Evolutionary conservation across 768 basidiomycete species (phyloP), one percentile per base, ranked within the genome.

Genomic region (Imleria badia): DNA sequence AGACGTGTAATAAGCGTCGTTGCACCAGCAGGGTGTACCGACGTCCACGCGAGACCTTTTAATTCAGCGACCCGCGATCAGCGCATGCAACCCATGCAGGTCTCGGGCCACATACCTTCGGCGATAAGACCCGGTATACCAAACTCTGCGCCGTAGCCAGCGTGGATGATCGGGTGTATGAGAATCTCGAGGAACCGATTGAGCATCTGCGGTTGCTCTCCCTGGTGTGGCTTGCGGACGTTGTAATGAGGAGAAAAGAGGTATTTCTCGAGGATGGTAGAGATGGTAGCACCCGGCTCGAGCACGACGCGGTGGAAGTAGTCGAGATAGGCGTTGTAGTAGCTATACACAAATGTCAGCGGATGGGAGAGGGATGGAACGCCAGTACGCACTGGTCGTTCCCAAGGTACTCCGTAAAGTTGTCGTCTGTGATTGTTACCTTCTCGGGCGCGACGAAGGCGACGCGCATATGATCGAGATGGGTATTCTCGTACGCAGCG

Each of bases 61-160:
- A 43, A 56, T n/a, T 22, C 54, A 26, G 43, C 47, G 44, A 20
- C 4, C 20, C 17, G 13, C 5, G 40, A 56, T 39, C 19, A 48
- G 23, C 38, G 20, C 31, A 15, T 23, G 34, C 43, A 22, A 26
- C 4, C 6, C 22, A 6, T 5, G 29, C 15, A 29, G 34, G 3
- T 19, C 20, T 6, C 5, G 5, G 22, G 39, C 17, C 6, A 46
- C 46, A 11, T 29, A 84, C 87, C 86, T 75, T 89, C 87, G 4
- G 81, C 81, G 4, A 84, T 70, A 57, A 86, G 74, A 2, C 86
- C 87, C 12, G 78, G 79, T 33, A 88, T 48, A 14, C 78, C 78
- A 54, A 89, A 88, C 63, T 89, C 88, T 9, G 78, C 67, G 2
- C 85, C 87, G 62, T 82, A 81, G 5, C 84, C 86, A 5, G 73